phyloP scores from a whole-genome alignment of 1,284 basidiomycete genomes.

The Trichosporon asahii region DNA sequence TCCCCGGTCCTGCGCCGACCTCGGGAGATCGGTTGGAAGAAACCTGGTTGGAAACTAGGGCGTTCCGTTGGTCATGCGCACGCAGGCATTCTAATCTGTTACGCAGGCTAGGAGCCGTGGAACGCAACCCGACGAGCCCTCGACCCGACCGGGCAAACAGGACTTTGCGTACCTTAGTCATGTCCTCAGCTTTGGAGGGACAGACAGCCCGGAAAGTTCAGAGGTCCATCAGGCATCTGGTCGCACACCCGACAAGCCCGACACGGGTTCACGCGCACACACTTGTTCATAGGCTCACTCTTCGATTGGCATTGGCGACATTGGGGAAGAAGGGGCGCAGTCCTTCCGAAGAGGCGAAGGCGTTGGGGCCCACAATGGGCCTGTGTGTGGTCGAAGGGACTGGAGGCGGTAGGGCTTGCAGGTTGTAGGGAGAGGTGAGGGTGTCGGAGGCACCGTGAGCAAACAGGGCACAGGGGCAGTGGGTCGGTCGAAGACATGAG shows the following conservation, averaged over 20 bases:
- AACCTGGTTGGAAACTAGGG: background rate
- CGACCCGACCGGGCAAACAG: background rate
- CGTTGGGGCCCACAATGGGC: background rate
- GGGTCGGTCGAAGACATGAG: background rate
- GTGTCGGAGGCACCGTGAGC: background rate
- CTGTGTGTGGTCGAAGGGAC: background rate
- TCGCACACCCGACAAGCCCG: background rate
- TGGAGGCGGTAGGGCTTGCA: background rate
- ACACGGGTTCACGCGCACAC: background rate
- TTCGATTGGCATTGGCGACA: background rate
- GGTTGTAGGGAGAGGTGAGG: background rate
- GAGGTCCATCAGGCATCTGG: background rate
- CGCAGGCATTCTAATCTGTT: background rate
- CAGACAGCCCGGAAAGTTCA: background rate
- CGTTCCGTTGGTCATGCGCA: background rate
- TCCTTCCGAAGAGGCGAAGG: slow-evolving; percentile 1
- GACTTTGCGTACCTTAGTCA: background rate
- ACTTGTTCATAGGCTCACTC: background rate
- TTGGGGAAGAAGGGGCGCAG: background rate
- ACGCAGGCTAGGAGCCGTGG: background rate
- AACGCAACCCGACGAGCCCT: background rate
- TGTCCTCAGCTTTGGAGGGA: background rate
- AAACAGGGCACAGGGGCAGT: background rate
- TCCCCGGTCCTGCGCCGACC: background rate
- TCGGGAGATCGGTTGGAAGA: background rate